Conservation (phyloP, 768 basidiomycete genomes). For the Hericium rajendrae region DNA sequence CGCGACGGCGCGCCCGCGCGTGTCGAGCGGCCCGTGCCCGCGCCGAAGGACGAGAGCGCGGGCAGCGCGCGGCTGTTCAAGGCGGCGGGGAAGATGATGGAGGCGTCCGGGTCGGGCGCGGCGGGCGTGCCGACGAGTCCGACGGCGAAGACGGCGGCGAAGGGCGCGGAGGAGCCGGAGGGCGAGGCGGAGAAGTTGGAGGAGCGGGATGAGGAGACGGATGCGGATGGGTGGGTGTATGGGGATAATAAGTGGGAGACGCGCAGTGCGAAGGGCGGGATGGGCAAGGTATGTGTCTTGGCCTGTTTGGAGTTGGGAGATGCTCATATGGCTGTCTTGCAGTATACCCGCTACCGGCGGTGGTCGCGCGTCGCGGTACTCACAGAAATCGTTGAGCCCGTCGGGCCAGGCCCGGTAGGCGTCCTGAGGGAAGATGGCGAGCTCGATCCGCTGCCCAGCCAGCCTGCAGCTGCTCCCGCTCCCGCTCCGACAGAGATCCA, state of each 20-base stretch:
- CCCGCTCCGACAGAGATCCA: not conserved
- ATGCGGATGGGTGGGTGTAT: slow-evolving; percentile 88
- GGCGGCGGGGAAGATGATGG: slow-evolving; percentile 38
- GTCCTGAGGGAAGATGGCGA: slow-evolving; percentile 13
- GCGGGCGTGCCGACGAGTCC: slow-evolving; percentile 16
- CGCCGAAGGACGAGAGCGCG: slow-evolving; percentile 34
- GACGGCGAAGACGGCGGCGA: slow-evolving; percentile 3
- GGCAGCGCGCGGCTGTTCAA: slow-evolving; percentile 10
- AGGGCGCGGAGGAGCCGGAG: slow-evolving; percentile 8
- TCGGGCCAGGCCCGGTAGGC: slow-evolving; percentile 25
- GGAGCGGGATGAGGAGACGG: slow-evolving; percentile 54
- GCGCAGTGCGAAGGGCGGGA: slow-evolving; percentile 62
- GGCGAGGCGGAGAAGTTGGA: slow-evolving; percentile 14
- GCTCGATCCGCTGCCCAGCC: not conserved
- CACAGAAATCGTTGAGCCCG: slow-evolving; percentile 57
- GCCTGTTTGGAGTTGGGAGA: not conserved
- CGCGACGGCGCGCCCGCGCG: slow-evolving; percentile 36
- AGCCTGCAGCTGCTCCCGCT: not conserved
- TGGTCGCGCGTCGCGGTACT: slow-evolving; percentile 84
- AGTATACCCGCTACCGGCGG: slow-evolving; percentile 79
- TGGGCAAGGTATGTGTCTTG: slow-evolving; percentile 57
- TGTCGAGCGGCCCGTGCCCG: slow-evolving; percentile 46
- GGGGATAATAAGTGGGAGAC: slow-evolving; percentile 95
- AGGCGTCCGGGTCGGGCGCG: slow-evolving; percentile 18
- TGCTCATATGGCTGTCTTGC: not conserved